Base-by-base conservation (phyloP, 2,329 filamentous ascomycete species). In the Cordyceps militaris region DNA sequence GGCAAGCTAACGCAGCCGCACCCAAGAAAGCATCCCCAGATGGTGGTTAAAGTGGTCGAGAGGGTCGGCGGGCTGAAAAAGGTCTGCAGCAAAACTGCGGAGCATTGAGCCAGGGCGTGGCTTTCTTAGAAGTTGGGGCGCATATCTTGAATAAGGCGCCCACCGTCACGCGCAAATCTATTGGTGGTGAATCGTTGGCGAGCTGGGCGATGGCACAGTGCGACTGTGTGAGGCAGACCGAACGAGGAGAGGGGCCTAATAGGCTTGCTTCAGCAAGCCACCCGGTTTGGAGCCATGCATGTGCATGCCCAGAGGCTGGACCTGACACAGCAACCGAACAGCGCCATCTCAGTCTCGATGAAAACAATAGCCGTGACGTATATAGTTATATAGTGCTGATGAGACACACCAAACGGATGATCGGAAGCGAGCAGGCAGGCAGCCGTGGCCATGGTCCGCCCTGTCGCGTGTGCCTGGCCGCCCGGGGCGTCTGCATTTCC, bases 1-100 rank as follows among this genome's bases (percentile, higher is more conserved):
- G 54, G 46, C 34, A 56, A 44, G 54, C 54, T 56, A 56, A 43
- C 24, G 44, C 54, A 56, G 54, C 54, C 54, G 30, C 54, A 49
- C 32, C 26, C 34, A 40, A 34, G 54, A 16, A 19, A 19, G 38
- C 42, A 48, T 48, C 44, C 36, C 54, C 44, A 24, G 46, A 32
- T n/a, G 28, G 21, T 49, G 54, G 23, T 51, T 28, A 24, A 24
- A 43, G 10, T 43, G 40, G 40, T 43, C 13, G 34, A 16, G 23
- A 28, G 38, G 46, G 48, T 19, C 16, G 5, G 28, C 28, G 16
- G 52, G 52, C 44, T 49, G 44, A 56, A 56, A 24, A 49, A 47
- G 23, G 34, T 11, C n/a, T 43, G 46, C 44, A 44, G 36, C 16
- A 44, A 49, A 43, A n/a, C 13, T 40, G 43, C 43, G 52, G 42